Conservation (phyloP, 768 basidiomycete species). For the Lactarius quietus region DNA sequence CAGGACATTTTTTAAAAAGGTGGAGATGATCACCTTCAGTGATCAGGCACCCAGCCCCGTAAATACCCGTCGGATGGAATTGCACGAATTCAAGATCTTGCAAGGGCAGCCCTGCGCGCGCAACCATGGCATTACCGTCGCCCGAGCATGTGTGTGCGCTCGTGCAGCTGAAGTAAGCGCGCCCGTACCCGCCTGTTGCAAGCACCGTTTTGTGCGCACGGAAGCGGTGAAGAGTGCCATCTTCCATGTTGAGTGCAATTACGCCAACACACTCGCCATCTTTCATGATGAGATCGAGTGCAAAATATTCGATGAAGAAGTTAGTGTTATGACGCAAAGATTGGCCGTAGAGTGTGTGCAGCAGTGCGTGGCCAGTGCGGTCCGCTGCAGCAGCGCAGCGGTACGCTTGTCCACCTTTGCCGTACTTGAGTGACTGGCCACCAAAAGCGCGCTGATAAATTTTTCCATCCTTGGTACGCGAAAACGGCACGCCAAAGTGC, state of each 20-base stretch:
- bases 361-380: constrained; percentile 96
- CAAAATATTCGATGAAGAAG: constrained; percentile 99
- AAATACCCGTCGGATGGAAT: constrained; percentile 99
- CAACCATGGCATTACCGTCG: constrained; percentile 98
- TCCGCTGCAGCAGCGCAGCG: constrained; percentile 98
- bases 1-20: not conserved
- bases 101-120: constrained; percentile 90
- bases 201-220: constrained; percentile 97
- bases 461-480: constrained; percentile 96
- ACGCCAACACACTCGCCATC: constrained; percentile 99
- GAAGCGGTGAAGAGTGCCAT: constrained; percentile 98
- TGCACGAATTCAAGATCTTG: constrained; percentile 99
- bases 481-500: constrained; percentile 98
- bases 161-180: constrained; percentile 97
- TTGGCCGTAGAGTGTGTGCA: constrained; percentile 99
- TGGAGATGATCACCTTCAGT: constrained; percentile 70
- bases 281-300: constrained; percentile 98
- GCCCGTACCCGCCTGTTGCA: constrained; percentile 97
- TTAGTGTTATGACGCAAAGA: constrained; percentile 98
- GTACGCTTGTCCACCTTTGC: constrained; percentile 98
- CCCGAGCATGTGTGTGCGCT: constrained; percentile 99
- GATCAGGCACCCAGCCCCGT: constrained; percentile 98
- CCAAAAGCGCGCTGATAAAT: constrained; percentile 99
- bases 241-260: constrained; percentile 99
- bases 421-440: constrained; percentile 94